These are phyloP conservation scores for Lentinula aciculospora DNA, from an alignment of 768 basidiomycete genomes.

Conservation along the genomic window DNA sequence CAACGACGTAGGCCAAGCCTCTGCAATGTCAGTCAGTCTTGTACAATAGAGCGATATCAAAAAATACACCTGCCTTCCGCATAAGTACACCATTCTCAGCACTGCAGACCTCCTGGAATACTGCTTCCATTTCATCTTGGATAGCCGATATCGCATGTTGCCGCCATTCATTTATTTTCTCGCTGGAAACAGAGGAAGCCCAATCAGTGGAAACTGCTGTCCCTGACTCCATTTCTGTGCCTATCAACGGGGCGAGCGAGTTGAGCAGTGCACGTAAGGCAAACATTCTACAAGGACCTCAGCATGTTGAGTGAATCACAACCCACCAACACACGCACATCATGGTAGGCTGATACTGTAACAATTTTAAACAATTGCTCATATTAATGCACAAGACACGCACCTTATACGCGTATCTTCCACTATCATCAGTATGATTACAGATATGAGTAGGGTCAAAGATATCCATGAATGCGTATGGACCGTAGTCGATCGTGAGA, in stretches of 20 bases:
- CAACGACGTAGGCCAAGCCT: slow-evolving; percentile 71
- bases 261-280: slow-evolving; percentile 75
- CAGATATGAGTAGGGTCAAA: slow-evolving; percentile 84
- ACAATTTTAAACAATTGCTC: not conserved
- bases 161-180: slow-evolving; percentile 59
- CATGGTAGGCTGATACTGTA: slow-evolving; percentile 68
- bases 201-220: slow-evolving; percentile 55
- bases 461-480: slow-evolving; percentile 94
- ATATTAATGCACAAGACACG: slow-evolving; percentile 20
- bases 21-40: slow-evolving; percentile 24
- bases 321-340: slow-evolving; percentile 41
- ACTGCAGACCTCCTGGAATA: slow-evolving; percentile 54
- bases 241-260: slow-evolving; percentile 80
- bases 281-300: slow-evolving; percentile 45
- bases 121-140: slow-evolving; percentile 55
- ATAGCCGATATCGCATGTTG: slow-evolving; percentile 46
- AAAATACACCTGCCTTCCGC: slow-evolving; percentile 48
- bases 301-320: not conserved
- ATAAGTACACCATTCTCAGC: slow-evolving; percentile 64
- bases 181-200: slow-evolving; percentile 47
- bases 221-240: slow-evolving; percentile 63
- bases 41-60: not conserved
- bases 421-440: slow-evolving; percentile 79
- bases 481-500: slow-evolving; percentile 78
- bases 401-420: slow-evolving; percentile 70